Evolutionary conservation across 345 rosid genomes (phyloP).

Genomic region (Aquilaria yunnanensis): DNA sequence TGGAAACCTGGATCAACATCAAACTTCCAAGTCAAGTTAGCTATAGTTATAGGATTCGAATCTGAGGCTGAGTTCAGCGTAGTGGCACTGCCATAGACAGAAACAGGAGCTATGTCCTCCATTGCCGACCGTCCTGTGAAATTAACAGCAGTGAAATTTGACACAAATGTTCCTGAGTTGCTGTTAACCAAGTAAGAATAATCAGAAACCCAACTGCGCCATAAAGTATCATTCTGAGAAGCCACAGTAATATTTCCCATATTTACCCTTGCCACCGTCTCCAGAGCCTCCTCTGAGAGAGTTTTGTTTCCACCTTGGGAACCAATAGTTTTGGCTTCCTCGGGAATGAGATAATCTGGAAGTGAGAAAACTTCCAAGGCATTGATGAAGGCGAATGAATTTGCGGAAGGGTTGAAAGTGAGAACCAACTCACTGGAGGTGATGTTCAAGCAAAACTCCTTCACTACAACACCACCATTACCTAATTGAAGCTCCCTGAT

Average conservation of each 20-base stretch:
- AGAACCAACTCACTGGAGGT: constrained; percentile 36
- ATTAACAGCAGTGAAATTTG: constrained; percentile 40
- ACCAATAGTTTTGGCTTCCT: constrained; percentile 27
- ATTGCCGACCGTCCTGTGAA: constrained; percentile 28
- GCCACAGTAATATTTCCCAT: constrained; percentile 65
- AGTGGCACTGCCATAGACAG: constrained; percentile 79
- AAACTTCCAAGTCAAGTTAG: constrained; percentile 71
- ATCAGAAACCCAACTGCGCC: constrained; percentile 82
- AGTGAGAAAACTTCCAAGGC: constrained; percentile 71
- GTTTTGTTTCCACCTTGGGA: constrained; percentile 14
- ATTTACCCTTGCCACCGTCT: constrained; percentile 74
- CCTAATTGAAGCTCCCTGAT: constrained; percentile 36
- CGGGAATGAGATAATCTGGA: constrained; percentile 52
- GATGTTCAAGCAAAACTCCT: constrained; percentile 54
- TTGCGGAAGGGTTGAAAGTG: constrained; percentile 35
- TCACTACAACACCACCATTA: constrained; percentile 22
- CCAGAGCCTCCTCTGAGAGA: constrained; percentile 42
- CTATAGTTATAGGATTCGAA: constrained; percentile 19
- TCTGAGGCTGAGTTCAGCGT: constrained; percentile 19
- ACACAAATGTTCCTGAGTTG: constrained; percentile 20
- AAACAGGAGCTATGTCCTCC: constrained; percentile 45
- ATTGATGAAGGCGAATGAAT: constrained; percentile 61
- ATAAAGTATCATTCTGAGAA: constrained; percentile 47
- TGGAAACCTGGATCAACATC: constrained; percentile 58
- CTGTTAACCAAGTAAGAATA: constrained; percentile 28